phyloP scores from a whole-genome alignment of 768 basidiomycete species.

The Hypsizygus marmoreus region DNA sequence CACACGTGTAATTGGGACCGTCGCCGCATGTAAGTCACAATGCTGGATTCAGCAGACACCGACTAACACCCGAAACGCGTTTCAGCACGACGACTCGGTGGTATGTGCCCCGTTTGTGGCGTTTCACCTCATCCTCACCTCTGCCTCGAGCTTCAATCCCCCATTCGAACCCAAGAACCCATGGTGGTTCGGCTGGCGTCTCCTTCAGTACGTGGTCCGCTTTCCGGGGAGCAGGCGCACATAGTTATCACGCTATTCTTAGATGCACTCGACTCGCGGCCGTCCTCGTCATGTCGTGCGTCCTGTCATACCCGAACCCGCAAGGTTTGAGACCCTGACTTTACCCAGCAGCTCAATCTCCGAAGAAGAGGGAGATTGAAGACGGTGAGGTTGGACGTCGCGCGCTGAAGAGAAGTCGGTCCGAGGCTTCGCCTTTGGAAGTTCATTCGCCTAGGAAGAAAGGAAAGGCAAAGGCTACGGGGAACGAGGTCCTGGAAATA shows the following conservation, averaged over 20 bases:
- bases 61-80: not conserved
- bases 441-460: constrained; percentile 32
- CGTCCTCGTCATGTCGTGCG: constrained; percentile 1
- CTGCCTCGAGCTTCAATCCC: constrained; percentile 12
- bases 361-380: constrained; percentile 5
- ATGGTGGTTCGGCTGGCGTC: constrained; percentile 1
- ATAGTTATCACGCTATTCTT: not conserved
- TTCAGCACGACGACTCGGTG: not conserved
- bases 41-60: not conserved
- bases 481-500: constrained; percentile 23
- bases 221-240: not conserved
- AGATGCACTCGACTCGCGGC: constrained; percentile 9
- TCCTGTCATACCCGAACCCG: not conserved
- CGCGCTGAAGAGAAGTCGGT: constrained; percentile 15
- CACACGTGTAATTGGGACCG: not conserved
- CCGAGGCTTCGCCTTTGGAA: constrained; percentile 7
- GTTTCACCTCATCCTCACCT: constrained; percentile 14
- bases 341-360: not conserved
- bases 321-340: not conserved
- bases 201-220: constrained; percentile 8
- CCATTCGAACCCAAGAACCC: constrained; percentile 4
- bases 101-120: not conserved
- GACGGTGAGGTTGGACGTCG: not conserved
- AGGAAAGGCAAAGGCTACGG: constrained; percentile 43
- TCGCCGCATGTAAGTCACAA: constrained; percentile 7